Base-by-base conservation (phyloP, 768 basidiomycete genomes). In the Tephrocybe sp. region DNA sequence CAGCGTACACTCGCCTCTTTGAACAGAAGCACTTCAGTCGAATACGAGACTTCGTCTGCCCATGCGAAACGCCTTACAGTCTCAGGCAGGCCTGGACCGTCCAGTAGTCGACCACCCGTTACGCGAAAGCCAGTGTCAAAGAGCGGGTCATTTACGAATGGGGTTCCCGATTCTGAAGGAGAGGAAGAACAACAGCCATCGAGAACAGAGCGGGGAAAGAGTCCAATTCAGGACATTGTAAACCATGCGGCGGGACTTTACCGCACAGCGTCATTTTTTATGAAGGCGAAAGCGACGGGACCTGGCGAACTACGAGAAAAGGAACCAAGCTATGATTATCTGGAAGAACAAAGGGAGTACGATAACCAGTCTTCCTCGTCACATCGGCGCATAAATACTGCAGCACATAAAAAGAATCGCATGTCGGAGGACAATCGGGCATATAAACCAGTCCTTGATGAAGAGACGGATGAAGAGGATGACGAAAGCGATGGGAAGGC, bases 351-450 rank as follows among this genome's bases (percentile, higher is more conserved):
- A 60, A 74, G 77, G 21, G 82, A 86, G 22, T 85, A 73, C 55
- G 75, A 81, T 52, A 68, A 61, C 22, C 65, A 58, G 49, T 70
- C 58, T 62, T 67, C 65, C 66, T 67, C 61, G 11, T 22, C 38
- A 52, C n/a, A n/a, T n/a, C 60, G 65, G 42, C 60, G 59, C 35
- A 47, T 60, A 9, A 60, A 56, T 42, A 47, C 56, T 19, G 53
- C 64, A 9, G 53, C 59, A 7, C 69, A 75, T 53, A 79, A 74
- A 61, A 79, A 82, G 21, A 77, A 76, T 57, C 80, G 84, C 26
- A 88, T 90, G 53, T 87, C 86, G 0, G 60, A 71, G 19, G 91
- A 92, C 64, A 90, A 92, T 68, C 89, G 87, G 64, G 90, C 90
- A 0, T 93, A 92, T 59, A 78, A 78, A 45, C 90, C 90, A 65